Base-by-base conservation (phyloP, 129 eudicot species). In the Centrapalus pauciflorus region DNA sequence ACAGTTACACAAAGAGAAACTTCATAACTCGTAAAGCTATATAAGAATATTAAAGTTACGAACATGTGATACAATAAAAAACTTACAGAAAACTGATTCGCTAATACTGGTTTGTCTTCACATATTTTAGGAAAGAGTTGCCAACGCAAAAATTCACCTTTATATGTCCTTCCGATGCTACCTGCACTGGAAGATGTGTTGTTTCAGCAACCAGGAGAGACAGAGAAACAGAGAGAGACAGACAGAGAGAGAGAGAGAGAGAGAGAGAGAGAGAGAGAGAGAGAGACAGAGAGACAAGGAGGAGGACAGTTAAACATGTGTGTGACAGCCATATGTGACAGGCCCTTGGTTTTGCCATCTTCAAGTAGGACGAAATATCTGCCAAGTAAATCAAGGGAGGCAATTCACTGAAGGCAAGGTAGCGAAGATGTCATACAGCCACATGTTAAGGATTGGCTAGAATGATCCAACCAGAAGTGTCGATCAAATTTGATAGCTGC, bases 71-170 rank as follows among this genome's bases (percentile, higher is more conserved):
- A 37, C 51, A 29, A 55, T 17, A 35, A 52, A 64, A 78, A 66
- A 78, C 96, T 82, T 82, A 93, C 98, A 43, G 98, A 93, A 80
- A 93, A 93, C 28, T 93, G 98, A 80, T 93, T 88, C 70, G 92
- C 95, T 64, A 88, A 74, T 76, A 93, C 95, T 59, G 98, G 95
- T 76, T 93, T 81, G 35, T 88, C 92, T 80, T 88, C 98, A 84
- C 96, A 85, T 67, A 70, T 64, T 69, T 82, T 70, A 67, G 98
- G 89, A 73, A 93, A 93, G 23, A 93, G 77, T 74, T 93, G 96
- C 96, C 95, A 88, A 51, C 96, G 95, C 77, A 85, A 67, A 84
- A 93, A 93, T 61, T 88, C 96, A n/a, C 98, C 98, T 81, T 72
- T 86, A 81, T 67, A 88, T 79, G 87, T 88, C 83, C 98, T 84